Conservation (phyloP, 2,329 filamentous ascomycete genomes). For the Cladorrhinum sp. region DNA sequence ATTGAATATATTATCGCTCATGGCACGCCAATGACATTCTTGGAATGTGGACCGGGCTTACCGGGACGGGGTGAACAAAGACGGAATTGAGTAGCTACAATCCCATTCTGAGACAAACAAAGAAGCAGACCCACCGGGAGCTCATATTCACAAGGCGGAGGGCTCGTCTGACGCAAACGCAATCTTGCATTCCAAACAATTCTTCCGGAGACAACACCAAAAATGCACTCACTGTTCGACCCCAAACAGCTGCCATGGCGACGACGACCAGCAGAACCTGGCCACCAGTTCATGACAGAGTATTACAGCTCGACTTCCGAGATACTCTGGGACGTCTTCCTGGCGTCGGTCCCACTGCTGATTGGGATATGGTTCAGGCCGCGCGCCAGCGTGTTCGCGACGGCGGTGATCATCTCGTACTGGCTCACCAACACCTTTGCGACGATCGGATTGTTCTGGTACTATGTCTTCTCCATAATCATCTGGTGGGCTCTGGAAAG, state of each 20-base stretch:
- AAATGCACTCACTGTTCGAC: not conserved
- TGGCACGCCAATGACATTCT: too few relatives aligned
- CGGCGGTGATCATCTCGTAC: not conserved
- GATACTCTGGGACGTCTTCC: conserved; percentile 5
- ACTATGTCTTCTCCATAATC: not conserved
- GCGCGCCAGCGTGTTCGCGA: not conserved
- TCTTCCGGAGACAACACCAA: not conserved
- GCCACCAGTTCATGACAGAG: not conserved
- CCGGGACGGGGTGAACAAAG: not conserved
- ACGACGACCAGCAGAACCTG: not conserved
- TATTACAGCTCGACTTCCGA: not conserved
- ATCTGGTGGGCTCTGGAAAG: not conserved
- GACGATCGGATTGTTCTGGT: not conserved
- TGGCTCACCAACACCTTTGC: conserved; percentile 1
- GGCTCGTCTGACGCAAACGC: not conserved
- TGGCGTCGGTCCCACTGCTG: not conserved
- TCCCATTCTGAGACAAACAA: not conserved
- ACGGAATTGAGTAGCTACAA: not conserved
- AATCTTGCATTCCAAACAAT: not conserved
- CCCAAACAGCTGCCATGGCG: not conserved
- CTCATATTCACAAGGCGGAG: not conserved
- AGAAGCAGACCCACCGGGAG: not conserved
- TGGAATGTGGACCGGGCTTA: not conserved
- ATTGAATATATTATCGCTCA: too few relatives aligned
- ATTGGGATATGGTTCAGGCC: not conserved